Conservation (phyloP, 306 rosid genomes). For the Amphicarpaea edgeworthii region DNA sequence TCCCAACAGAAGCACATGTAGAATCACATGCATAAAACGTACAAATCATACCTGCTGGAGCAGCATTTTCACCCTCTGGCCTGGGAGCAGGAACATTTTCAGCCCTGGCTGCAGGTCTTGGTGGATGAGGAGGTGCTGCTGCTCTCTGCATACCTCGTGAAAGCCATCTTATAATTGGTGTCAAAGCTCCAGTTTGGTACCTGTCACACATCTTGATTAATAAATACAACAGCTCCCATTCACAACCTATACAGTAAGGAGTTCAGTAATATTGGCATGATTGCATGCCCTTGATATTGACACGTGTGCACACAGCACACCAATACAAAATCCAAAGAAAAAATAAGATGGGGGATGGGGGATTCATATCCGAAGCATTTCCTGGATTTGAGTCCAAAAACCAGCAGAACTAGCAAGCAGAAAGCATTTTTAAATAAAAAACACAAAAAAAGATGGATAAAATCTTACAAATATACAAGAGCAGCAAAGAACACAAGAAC, state of each 20-base stretch:
- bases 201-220: slow-evolving; percentile 57
- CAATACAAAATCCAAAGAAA: slow-evolving; percentile 5
- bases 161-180: slow-evolving; percentile 90
- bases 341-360: neutral
- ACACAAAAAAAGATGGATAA: neutral
- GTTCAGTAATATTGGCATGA: neutral
- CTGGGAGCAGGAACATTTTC: slow-evolving; percentile 80
- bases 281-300: neutral
- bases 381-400: slow-evolving; percentile 1
- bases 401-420: slow-evolving; percentile 28
- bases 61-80: slow-evolving; percentile 69
- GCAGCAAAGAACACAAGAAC: slow-evolving; percentile 85
- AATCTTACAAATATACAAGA: slow-evolving; percentile 84
- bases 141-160: slow-evolving; percentile 97
- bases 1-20: slow-evolving; percentile 22
- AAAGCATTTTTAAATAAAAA: slow-evolving; percentile 10
- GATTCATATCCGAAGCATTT: slow-evolving; percentile 24
- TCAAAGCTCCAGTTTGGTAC: slow-evolving; percentile 93
- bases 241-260: slow-evolving; percentile 24
- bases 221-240: slow-evolving; percentile 43
- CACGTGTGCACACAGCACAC: neutral
- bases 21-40: slow-evolving; percentile 34
- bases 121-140: slow-evolving; percentile 90
- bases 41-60: slow-evolving; percentile 67
- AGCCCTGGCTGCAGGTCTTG: slow-evolving; percentile 79